Percentiles rank a stretch among this genome's conserved stretches.
Conservation (phyloP, 306 rosid species). For the Casuarina glauca region DNA sequence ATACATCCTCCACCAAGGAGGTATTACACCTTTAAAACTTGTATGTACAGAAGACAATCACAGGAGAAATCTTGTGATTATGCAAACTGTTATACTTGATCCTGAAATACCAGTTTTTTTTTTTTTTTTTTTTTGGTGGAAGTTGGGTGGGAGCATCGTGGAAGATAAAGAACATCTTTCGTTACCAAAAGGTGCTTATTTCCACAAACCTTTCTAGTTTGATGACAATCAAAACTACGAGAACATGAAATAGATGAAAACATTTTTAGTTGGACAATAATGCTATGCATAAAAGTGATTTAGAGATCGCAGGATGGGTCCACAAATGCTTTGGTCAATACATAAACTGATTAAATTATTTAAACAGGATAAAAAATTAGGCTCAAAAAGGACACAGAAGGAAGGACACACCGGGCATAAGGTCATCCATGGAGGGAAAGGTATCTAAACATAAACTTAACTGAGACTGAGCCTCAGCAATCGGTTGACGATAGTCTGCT, state of each 20-base stretch:
- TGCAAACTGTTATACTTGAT: too few species aligned
- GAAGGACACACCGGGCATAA: slow-evolving; percentile 49
- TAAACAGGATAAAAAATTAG: background rate
- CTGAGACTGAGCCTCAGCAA: slow-evolving; percentile 54
- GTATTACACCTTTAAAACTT: too few species aligned
- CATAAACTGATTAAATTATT: too few species aligned
- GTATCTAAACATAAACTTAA: slow-evolving; percentile 31
- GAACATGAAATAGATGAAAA: background rate
- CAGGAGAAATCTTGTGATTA: too few species aligned
- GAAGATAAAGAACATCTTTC: background rate
- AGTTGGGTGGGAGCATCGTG: background rate
- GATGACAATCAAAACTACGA: background rate
- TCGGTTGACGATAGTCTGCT: slow-evolving; percentile 63
- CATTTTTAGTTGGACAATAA: background rate
- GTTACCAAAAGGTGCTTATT: background rate
- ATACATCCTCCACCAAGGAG: background rate
- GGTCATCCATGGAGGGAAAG: slow-evolving; percentile 52
- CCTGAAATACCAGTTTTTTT: too few species aligned
- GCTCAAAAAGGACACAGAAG: slow-evolving; percentile 9
- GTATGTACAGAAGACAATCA: too few species aligned
- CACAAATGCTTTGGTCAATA: background rate
- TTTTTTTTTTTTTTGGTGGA: too few species aligned
- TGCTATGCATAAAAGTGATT: background rate
- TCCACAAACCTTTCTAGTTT: background rate
- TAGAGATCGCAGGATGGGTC: background rate